These are phyloP conservation scores for Perkinsus chesapeaki DNA, from an alignment of 169 alveolate species.

Conservation along the genomic window DNA sequence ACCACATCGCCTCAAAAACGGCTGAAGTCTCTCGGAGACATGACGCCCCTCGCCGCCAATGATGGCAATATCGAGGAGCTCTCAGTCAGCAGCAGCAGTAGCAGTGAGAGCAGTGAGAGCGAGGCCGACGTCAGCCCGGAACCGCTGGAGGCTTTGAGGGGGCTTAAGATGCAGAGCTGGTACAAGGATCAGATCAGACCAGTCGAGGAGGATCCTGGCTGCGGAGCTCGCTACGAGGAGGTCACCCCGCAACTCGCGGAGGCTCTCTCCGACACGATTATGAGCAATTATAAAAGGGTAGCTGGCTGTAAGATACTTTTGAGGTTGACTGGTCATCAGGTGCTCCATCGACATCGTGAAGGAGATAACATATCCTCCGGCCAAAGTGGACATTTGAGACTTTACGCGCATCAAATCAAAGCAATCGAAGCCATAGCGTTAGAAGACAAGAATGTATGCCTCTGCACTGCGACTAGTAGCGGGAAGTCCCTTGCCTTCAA, in stretches of 20 bases:
- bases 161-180: background rate
- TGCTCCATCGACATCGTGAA: background rate
- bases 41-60: background rate
- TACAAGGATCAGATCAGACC: background rate
- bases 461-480: constrained; percentile 29
- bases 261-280: background rate
- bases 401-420: background rate
- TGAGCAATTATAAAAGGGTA: background rate
- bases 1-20: background rate
- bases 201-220: background rate
- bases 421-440: constrained; percentile 20
- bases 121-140: background rate
- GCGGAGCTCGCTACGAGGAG: background rate
- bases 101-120: background rate
- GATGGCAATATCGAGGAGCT: background rate
- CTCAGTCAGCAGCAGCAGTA: background rate
- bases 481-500: constrained; percentile 36
- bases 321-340: background rate
- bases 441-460: constrained; percentile 17
- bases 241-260: background rate
- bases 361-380: background rate
- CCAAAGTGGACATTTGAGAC: background rate
- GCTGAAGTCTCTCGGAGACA: background rate
- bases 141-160: background rate
- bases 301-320: background rate